Percentiles rank a stretch among this genome's conserved stretches.
phyloP scores from a whole-genome alignment of 176 grass and related monocot genomes.

The Ananas comosus region DNA sequence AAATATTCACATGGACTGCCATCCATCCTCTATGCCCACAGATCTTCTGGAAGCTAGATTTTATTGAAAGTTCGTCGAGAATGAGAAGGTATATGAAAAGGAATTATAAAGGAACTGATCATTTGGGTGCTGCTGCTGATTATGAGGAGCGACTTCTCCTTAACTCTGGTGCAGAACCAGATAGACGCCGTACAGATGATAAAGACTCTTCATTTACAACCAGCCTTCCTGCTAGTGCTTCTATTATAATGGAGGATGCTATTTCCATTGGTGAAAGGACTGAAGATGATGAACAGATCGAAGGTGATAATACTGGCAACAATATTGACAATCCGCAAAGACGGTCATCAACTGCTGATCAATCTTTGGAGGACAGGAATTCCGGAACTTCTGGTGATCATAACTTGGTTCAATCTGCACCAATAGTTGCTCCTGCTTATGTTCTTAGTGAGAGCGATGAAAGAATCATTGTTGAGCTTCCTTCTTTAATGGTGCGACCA shows the following conservation, averaged over 20 bases:
- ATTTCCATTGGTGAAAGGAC: slow-evolving; percentile 77
- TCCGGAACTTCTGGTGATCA: slow-evolving; percentile 50
- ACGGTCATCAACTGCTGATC: slow-evolving; percentile 37
- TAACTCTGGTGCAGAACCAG: slow-evolving; percentile 33
- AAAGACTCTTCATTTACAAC: slow-evolving; percentile 38
- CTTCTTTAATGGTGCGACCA: slow-evolving; percentile 85
- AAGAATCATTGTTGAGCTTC: slow-evolving; percentile 87
- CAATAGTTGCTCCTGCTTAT: slow-evolving; percentile 63
- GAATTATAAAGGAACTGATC: slow-evolving; percentile 80
- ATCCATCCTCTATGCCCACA: slow-evolving; percentile 17
- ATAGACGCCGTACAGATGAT: slow-evolving; percentile 27
- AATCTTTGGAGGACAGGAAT: slow-evolving; percentile 56
- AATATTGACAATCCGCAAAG: slow-evolving; percentile 51
- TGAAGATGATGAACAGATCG: slow-evolving; percentile 69
- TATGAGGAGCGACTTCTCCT: slow-evolving; percentile 74
- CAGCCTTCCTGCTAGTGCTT: slow-evolving; percentile 57
- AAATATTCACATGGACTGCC: background rate
- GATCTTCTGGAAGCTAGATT: slow-evolving; percentile 93
- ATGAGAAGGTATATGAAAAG: slow-evolving; percentile 99
- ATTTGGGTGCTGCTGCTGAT: slow-evolving; percentile 92
- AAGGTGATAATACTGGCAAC: slow-evolving; percentile 37
- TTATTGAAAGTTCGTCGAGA: slow-evolving; percentile 87
- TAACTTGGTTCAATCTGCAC: slow-evolving; percentile 64
- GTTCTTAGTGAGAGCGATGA: slow-evolving; percentile 78
- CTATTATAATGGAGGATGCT: slow-evolving; percentile 72